A percentile compares a stretch with the other conserved stretches of the same genome.
phyloP scores from a whole-genome alignment of 2,329 filamentous ascomycete genomes.

The Leptographium radiaticola region DNA sequence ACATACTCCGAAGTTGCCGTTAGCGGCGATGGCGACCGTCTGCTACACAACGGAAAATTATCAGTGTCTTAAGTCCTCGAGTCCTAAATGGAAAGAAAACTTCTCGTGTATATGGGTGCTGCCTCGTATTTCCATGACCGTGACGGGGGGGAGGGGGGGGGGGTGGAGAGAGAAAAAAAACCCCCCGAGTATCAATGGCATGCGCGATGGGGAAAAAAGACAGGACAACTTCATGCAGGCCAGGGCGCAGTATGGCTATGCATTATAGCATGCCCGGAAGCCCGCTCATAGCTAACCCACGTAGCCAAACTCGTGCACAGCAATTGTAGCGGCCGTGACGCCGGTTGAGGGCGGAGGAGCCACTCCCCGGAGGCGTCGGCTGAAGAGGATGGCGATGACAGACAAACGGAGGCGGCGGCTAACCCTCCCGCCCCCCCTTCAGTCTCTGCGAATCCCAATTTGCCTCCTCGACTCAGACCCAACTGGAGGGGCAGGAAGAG shows the following conservation, averaged over 20 bases:
- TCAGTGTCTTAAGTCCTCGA: slow-evolving; percentile 22
- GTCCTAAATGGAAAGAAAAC: background rate
- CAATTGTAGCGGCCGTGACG: background rate
- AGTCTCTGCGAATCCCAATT: slow-evolving; percentile 8
- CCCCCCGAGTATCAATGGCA: background rate
- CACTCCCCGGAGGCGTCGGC: background rate
- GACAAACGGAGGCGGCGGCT: too few species aligned
- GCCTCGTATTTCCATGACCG: background rate
- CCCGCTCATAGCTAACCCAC: too few species aligned
- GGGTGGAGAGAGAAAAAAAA: background rate
- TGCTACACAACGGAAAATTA: slow-evolving; percentile 25
- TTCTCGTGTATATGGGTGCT: background rate
- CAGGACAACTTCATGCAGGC: background rate
- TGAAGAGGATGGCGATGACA: background rate
- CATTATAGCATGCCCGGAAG: too few species aligned
- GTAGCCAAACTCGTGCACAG: background rate
- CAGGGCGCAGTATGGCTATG: too few species aligned
- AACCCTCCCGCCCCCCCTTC: background rate
- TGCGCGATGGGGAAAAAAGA: background rate
- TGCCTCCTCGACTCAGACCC: slow-evolving; percentile 25
- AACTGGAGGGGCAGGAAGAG: slow-evolving; percentile 28
- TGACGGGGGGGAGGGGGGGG: background rate
- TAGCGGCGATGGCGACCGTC: slow-evolving; percentile 24
- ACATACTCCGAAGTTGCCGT: background rate
- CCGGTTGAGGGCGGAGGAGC: background rate